These are phyloP conservation scores for Solanum hybrid DNA, from an alignment of 305 asterid genomes.

Conservation along the genomic window DNA sequence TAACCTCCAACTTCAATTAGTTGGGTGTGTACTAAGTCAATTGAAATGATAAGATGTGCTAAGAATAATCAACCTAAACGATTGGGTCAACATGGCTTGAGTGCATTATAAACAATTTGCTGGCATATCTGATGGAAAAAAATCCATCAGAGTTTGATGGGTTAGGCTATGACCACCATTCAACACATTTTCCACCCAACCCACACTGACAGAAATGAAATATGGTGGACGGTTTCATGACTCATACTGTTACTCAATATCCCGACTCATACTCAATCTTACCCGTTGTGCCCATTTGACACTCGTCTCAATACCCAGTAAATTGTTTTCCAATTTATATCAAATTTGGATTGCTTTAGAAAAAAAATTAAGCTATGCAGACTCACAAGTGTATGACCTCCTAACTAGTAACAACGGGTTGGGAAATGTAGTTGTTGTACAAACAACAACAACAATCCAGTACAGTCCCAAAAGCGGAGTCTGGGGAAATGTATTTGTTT, in stretches of 20 bases:
- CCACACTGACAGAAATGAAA: neutral
- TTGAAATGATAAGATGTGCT: neutral
- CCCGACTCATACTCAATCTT: neutral
- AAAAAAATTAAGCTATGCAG: neutral
- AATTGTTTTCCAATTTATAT: neutral
- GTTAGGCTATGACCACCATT: neutral
- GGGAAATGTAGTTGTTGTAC: neutral
- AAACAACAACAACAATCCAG: neutral
- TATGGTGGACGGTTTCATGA: neutral
- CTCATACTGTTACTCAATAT: neutral
- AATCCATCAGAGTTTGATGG: neutral
- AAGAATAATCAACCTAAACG: neutral
- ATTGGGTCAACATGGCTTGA: neutral
- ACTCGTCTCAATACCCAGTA: neutral
- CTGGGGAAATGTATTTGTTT: neutral
- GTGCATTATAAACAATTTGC: neutral
- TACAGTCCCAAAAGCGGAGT: neutral
- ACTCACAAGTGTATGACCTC: neutral
- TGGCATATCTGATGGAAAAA: neutral
- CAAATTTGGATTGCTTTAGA: neutral
- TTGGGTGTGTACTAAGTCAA: neutral
- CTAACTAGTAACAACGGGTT: neutral
- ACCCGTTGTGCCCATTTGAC: neutral
- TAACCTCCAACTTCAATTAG: neutral
- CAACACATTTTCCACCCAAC: neutral